These are phyloP conservation scores for Scheffersomyces quercinus DNA, from an alignment of 1,139 yeast genomes.

Conservation along the genomic window DNA sequence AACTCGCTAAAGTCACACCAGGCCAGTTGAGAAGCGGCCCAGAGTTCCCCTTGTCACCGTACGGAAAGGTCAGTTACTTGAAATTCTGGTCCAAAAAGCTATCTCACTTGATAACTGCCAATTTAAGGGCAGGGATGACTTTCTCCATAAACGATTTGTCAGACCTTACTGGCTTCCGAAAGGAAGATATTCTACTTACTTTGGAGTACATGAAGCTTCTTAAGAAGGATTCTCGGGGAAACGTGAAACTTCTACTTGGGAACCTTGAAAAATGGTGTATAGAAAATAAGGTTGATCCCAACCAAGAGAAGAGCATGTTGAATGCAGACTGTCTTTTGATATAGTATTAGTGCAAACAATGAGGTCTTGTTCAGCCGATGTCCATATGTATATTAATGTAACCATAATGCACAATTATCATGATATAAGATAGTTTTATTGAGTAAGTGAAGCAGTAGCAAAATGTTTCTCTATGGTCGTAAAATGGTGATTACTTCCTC, in stretches of 20 bases:
- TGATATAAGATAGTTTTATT: too few relatives aligned
- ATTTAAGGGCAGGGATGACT: conserved; percentile 11
- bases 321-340: conserved; percentile 30
- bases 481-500: too few relatives aligned
- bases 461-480: too few relatives aligned
- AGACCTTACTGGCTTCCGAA: conserved; percentile 64
- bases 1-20: conserved; percentile 55
- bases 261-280: conserved; percentile 33
- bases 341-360: conserved; percentile 4
- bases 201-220: conserved; percentile 62
- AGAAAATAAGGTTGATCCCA: conserved; percentile 23
- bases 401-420: background rate
- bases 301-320: conserved; percentile 24
- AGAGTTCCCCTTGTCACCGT: conserved; percentile 83
- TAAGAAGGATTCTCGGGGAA: conserved; percentile 14
- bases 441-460: too few relatives aligned
- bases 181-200: conserved; percentile 66
- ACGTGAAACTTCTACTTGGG: conserved; percentile 18
- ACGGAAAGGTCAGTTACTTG: conserved; percentile 72
- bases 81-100: conserved; percentile 70
- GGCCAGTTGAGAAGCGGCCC: conserved; percentile 73
- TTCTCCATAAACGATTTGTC: conserved; percentile 58
- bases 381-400: conserved; percentile 1
- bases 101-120: conserved; percentile 18
- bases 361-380: background rate